Percentiles rank a stretch among this genome's conserved stretches.
These are phyloP conservation scores for Cyberlindnera mrakii DNA, from an alignment of 805 yeast species.

Conservation along the genomic window DNA sequence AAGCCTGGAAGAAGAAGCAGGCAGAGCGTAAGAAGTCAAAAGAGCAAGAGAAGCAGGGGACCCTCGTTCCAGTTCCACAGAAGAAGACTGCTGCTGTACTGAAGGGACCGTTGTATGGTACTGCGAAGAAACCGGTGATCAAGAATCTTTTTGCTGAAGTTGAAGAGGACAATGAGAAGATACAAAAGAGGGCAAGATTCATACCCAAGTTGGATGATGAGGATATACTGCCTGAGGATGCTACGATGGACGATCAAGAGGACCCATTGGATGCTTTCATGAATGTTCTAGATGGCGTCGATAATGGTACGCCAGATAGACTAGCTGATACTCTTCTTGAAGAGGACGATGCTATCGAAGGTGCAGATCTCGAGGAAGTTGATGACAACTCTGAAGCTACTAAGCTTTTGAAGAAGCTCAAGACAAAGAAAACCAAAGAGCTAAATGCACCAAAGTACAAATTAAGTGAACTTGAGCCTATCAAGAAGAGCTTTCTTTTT, in stretches of 20 bases:
- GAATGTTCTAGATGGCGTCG: slow-evolving; percentile 24
- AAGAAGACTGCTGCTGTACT: slow-evolving; percentile 1
- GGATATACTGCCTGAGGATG: background rate
- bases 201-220: slow-evolving; percentile 11
- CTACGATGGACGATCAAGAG: slow-evolving; percentile 14
- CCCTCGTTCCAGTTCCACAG: background rate
- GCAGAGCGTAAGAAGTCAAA: slow-evolving; percentile 20
- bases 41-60: slow-evolving; percentile 12
- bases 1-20: slow-evolving; percentile 47
- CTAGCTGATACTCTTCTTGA: background rate
- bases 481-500: slow-evolving; percentile 54
- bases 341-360: slow-evolving; percentile 24
- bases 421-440: slow-evolving; percentile 43
- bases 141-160: slow-evolving; percentile 23
- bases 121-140: slow-evolving; percentile 10
- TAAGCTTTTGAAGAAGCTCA: slow-evolving; percentile 29
- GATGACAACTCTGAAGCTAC: slow-evolving; percentile 29
- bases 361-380: slow-evolving; percentile 23
- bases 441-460: slow-evolving; percentile 35
- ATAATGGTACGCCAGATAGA: slow-evolving; percentile 6
- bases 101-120: background rate
- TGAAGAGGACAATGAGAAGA: slow-evolving; percentile 25
- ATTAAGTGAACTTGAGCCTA: slow-evolving; percentile 40
- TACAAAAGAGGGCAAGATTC: slow-evolving; percentile 16
- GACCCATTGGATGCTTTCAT: slow-evolving; percentile 46